phyloP scores from a whole-genome alignment of 2,329 filamentous ascomycete genomes.

The Xylariaceae sp. region DNA sequence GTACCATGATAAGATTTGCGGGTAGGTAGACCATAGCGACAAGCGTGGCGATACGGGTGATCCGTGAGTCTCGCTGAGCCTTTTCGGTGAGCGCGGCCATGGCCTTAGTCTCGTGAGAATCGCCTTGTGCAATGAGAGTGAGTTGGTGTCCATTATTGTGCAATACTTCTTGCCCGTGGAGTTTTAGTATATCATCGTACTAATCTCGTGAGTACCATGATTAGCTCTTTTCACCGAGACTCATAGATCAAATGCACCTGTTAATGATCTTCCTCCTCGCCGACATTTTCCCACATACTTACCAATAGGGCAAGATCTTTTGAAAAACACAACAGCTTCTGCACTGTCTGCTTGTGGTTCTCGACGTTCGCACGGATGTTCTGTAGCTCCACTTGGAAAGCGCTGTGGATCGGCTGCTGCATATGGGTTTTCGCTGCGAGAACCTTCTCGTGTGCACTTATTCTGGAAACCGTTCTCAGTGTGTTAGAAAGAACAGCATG shows the following conservation, averaged over 20 bases:
- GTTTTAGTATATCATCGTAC: conserved; percentile 4
- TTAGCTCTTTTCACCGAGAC: too few species aligned
- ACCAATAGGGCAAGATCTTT: conserved; percentile 12
- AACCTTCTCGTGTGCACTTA: conserved; percentile 2
- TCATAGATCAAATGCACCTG: too few species aligned
- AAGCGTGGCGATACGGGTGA: neutral
- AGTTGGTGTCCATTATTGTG: neutral
- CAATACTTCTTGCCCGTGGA: conserved; percentile 5
- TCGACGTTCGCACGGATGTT: conserved; percentile 6
- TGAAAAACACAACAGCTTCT: conserved; percentile 8
- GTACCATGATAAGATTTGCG: conserved; percentile 5
- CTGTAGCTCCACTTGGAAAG: conserved; percentile 1
- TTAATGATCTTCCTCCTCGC: too few species aligned
- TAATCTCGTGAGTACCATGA: too few species aligned
- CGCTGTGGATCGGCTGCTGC: neutral
- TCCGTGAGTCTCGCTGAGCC: neutral
- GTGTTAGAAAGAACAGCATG: conserved; percentile 5
- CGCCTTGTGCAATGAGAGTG: neutral
- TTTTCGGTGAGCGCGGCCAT: neutral
- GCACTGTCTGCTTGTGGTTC: conserved; percentile 5
- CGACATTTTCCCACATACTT: too few species aligned
- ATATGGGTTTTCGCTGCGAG: neutral
- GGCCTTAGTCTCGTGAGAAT: neutral
- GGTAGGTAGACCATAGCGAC: conserved; percentile 3
- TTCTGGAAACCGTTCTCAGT: neutral